Base-by-base conservation (phyloP, 179 eudicot genomes). In the Spinacia oleracea region DNA sequence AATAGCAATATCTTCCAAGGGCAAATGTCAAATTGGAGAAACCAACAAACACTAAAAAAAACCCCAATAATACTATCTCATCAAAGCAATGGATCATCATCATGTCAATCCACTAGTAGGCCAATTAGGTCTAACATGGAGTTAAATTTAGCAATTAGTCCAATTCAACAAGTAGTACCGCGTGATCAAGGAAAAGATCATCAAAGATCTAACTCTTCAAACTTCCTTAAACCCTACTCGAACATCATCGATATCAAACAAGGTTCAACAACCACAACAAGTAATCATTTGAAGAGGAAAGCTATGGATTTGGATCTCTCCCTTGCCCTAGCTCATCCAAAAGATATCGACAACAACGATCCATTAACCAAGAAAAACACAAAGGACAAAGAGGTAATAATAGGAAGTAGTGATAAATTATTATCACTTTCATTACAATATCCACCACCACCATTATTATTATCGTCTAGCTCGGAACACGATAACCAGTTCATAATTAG, bases 241-340 rank as follows among this genome's bases (percentile, higher is more conserved):
- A 50, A 50, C 42, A 70, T 5, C 42, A 70, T 5, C 21, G 55
- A 70, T 12, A 70, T 25, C 55, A 70, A 70, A 34, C 73, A 70
- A 43, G 55, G 38, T 5, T 45, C 21, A 27, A 27, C 25, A 12
- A 15, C 53, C 12, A 45, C 9, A 11, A 45, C 9, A n/a, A n/a
- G n/a, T 15, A 72, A 34, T 29, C 50, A 77, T 8, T 21, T 34
- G 4, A 87, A 90, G 77, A 88, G 97, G 76, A 89, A 89, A 82
- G 76, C 77, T 72, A 11, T 89, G 34, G 93, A 92, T 79, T 83
- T 92, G 77, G 88, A 87, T 72, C 88, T 92, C 0, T 89, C 97
- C 25, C 81, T 92, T 38, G 74, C 85, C 82, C 79, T 85, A 71
- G 73, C 80, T 72, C n/a, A n/a, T n/a, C 83, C 83, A 50, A 86